phyloP scores from a whole-genome alignment of 768 basidiomycete genomes.

The Lactarius sp. region DNA sequence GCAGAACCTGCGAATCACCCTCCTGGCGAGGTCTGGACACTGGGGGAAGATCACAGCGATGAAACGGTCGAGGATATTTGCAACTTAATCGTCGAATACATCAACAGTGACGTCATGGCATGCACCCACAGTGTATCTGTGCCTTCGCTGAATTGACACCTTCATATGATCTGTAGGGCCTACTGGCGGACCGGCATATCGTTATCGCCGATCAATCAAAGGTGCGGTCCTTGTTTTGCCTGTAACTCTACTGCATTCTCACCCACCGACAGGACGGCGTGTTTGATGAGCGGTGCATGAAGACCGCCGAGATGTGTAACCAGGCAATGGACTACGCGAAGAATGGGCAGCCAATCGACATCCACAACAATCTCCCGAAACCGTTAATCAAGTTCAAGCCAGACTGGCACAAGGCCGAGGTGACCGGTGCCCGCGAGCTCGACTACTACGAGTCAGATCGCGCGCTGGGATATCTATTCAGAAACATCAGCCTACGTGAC shows the following conservation, averaged over 20 bases:
- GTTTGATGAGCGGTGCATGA: too few relatives aligned
- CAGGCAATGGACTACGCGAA: too few relatives aligned
- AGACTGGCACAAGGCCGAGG: background rate
- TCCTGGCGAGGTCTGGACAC: constrained; percentile 26
- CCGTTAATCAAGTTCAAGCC: background rate
- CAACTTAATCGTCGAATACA: constrained; percentile 78
- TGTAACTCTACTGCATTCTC: too few relatives aligned
- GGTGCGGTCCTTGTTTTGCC: background rate
- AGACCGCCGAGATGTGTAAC: too few relatives aligned
- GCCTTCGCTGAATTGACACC: background rate
- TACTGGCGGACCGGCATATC: too few relatives aligned
- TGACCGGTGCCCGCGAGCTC: too few relatives aligned
- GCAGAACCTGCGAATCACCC: constrained; percentile 50
- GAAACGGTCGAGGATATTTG: constrained; percentile 44
- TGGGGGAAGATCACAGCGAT: background rate
- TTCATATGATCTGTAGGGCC: background rate
- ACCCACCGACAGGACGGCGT: too few relatives aligned
- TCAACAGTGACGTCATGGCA: constrained; percentile 36
- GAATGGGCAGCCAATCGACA: too few relatives aligned
- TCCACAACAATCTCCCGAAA: background rate
- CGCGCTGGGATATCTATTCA: background rate
- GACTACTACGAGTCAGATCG: background rate
- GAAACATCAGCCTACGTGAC: constrained; percentile 45
- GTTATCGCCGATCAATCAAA: background rate
- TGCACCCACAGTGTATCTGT: constrained; percentile 17